A percentile compares a stretch with the other conserved stretches of the same genome.
Conservation (phyloP, 768 basidiomycete genomes). For the Amanita phalloides region DNA sequence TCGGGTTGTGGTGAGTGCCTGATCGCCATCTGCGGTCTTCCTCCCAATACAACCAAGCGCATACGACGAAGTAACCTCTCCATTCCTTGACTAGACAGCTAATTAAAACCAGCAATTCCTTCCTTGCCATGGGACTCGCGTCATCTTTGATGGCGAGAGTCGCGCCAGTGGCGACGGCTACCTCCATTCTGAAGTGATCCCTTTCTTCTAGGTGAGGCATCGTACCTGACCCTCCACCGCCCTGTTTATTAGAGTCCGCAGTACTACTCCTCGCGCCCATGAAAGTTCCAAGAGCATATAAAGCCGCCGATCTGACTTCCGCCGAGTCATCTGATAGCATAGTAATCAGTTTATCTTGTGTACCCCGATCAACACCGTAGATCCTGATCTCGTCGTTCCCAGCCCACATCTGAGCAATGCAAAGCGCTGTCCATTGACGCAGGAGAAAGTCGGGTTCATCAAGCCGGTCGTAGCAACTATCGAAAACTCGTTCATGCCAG, state of each 20-base stretch:
- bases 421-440: slow-evolving; percentile 89
- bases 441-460: slow-evolving; percentile 88
- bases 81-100: slow-evolving; percentile 94
- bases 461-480: slow-evolving; percentile 74
- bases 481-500: slow-evolving; percentile 72
- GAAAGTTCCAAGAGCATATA: slow-evolving; percentile 90
- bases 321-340: slow-evolving; percentile 81
- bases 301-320: slow-evolving; percentile 84
- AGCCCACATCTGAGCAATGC: slow-evolving; percentile 94
- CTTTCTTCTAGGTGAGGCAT: slow-evolving; percentile 68
- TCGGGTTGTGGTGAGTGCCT: slow-evolving; percentile 22
- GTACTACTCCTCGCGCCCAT: slow-evolving; percentile 83
- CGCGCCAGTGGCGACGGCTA: slow-evolving; percentile 83
- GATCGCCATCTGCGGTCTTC: slow-evolving; percentile 65
- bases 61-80: slow-evolving; percentile 92
- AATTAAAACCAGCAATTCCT: slow-evolving; percentile 85
- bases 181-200: slow-evolving; percentile 82
- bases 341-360: slow-evolving; percentile 73
- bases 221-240: slow-evolving; percentile 81
- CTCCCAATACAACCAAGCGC: slow-evolving; percentile 96
- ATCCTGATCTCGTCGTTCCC: slow-evolving; percentile 84
- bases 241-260: slow-evolving; percentile 49
- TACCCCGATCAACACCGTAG: slow-evolving; percentile 65
- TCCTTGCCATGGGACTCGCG: slow-evolving; percentile 92
- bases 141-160: slow-evolving; percentile 87